Conservation (phyloP, 768 basidiomycete species). For the Lactarius sanguifluus region DNA sequence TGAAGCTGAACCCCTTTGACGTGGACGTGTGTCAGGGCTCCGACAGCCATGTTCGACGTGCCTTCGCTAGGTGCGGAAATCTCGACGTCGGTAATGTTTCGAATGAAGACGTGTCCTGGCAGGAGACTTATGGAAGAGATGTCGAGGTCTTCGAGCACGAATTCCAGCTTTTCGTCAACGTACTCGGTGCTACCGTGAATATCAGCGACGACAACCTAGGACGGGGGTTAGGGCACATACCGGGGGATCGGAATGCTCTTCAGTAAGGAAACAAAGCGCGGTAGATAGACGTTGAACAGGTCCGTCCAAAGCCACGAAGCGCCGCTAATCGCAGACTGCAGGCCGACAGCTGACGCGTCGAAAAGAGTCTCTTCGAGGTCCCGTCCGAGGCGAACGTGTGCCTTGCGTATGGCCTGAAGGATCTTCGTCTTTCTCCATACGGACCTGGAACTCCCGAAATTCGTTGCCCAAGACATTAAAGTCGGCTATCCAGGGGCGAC, state of each 20-base stretch:
- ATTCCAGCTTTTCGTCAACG: constrained; percentile 64
- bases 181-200: constrained; percentile 59
- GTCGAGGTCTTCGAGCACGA: constrained; percentile 73
- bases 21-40: constrained; percentile 64
- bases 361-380: constrained; percentile 51
- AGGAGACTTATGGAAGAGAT: constrained; percentile 64
- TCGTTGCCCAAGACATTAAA: constrained; percentile 49
- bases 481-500: constrained; percentile 52
- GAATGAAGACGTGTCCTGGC: constrained; percentile 69
- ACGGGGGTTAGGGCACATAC: constrained; percentile 35
- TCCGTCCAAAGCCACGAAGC: constrained; percentile 81
- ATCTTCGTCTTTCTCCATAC: constrained; percentile 51
- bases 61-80: constrained; percentile 45
- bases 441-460: constrained; percentile 45
- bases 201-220: neutral
- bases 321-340: constrained; percentile 57
- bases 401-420: constrained; percentile 45
- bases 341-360: constrained; percentile 41
- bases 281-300: constrained; percentile 75
- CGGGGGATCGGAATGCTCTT: constrained; percentile 70
- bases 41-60: constrained; percentile 50
- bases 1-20: constrained; percentile 63
- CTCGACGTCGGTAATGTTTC: constrained; percentile 66
- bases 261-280: constrained; percentile 51
- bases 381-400: constrained; percentile 47